Conservation (phyloP, 176 grass and related monocot species). For the Eremochloa ophiuroides region DNA sequence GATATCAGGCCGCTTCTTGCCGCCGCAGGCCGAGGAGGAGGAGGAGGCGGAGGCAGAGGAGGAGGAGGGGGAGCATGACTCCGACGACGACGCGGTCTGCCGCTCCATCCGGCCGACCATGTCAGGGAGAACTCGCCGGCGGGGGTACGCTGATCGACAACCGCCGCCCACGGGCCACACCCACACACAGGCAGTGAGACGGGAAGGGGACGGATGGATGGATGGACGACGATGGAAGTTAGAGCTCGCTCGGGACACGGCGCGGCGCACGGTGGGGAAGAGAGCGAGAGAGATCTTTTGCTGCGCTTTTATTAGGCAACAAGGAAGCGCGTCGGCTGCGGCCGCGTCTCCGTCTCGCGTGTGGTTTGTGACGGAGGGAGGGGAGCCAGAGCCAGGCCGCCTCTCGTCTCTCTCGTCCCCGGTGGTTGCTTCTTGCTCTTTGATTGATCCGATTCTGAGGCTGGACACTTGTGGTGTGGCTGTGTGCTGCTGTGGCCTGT, state of each 20-base stretch:
- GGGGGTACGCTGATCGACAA: neutral
- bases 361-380: neutral
- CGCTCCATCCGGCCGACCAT: constrained; percentile 58
- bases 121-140: neutral
- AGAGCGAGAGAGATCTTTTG: constrained; percentile 20
- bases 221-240: neutral
- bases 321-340: neutral
- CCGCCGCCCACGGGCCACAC: neutral
- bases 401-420: neutral
- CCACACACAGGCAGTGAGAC: neutral
- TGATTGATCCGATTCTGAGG: neutral
- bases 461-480: constrained; percentile 27
- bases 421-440: constrained; percentile 20
- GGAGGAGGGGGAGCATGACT: constrained; percentile 36
- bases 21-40: constrained; percentile 23
- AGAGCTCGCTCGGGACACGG: too few species aligned
- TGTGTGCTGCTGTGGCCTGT: neutral
- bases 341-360: neutral
- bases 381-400: neutral
- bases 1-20: constrained; percentile 45
- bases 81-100: constrained; percentile 42
- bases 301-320: constrained; percentile 28
- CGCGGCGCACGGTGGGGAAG: neutral
- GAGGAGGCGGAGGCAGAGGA: neutral
- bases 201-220: neutral